Conservation (phyloP, 352 stramenopile species). For the Globisporangium echinulatum region DNA sequence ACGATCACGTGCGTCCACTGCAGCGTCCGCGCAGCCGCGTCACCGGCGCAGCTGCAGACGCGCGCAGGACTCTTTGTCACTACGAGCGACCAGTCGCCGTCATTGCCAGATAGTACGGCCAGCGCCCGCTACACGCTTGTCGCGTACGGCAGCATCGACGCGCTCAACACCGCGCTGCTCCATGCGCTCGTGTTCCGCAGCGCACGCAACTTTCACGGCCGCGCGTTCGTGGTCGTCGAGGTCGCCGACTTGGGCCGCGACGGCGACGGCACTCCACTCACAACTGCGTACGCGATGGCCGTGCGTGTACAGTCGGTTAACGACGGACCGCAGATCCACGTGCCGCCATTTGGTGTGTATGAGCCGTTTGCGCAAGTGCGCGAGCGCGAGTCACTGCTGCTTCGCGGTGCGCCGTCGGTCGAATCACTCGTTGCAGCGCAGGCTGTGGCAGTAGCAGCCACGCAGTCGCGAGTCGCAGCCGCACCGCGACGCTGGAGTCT, state of each 20-base stretch:
- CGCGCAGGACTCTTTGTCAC: conserved; percentile 10
- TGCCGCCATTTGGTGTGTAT: conserved; percentile 30
- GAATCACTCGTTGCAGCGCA: neutral
- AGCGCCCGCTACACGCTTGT: conserved; percentile 2
- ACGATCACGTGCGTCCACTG: conserved; percentile 38
- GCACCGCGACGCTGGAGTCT: conserved; percentile 8
- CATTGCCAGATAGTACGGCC: conserved; percentile 1
- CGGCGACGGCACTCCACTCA: conserved; percentile 10
- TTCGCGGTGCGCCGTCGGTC: conserved; percentile 28
- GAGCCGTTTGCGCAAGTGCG: conserved; percentile 32
- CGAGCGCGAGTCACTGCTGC: conserved; percentile 28
- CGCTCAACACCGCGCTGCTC: conserved; percentile 34
- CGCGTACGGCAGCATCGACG: conserved; percentile 18
- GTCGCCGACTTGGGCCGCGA: conserved; percentile 36
- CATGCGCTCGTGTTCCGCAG: conserved; percentile 29
- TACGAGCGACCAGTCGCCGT: neutral
- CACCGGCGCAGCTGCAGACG: conserved; percentile 1
- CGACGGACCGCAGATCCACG: conserved; percentile 29
- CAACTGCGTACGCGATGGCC: conserved; percentile 24
- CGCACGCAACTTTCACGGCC: conserved; percentile 21
- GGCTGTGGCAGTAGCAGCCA: neutral
- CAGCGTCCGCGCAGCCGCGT: conserved; percentile 12
- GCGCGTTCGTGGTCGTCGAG: conserved; percentile 32
- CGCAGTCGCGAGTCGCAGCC: conserved; percentile 1
- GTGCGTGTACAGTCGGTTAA: conserved; percentile 32